These are phyloP conservation scores for Takakia lepidozioides DNA, from an alignment of 225 moss, liverwort and hornwort species.

Conservation along the genomic window DNA sequence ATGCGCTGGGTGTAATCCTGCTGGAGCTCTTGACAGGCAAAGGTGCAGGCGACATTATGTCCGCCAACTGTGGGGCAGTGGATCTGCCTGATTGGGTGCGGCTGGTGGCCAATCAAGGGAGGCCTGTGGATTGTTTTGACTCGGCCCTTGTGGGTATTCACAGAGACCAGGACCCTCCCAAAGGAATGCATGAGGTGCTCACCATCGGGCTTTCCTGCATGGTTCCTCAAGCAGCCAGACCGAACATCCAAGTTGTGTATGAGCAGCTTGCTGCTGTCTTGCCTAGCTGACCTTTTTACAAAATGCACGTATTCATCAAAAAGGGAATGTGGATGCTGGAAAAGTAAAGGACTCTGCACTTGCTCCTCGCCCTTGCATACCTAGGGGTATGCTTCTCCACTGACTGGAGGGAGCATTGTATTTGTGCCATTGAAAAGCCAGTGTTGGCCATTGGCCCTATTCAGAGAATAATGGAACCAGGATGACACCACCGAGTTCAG, in stretches of 20 bases:
- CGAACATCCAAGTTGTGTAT: constrained; percentile 49
- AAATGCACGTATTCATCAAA: too few relatives aligned
- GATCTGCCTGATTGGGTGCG: constrained; percentile 84
- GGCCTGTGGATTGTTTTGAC: constrained; percentile 76
- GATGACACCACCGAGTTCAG: too few relatives aligned
- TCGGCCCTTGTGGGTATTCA: constrained; percentile 51
- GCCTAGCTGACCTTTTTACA: too few relatives aligned
- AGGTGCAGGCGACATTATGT: constrained; percentile 74
- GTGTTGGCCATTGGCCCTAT: too few relatives aligned
- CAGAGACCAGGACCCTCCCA: constrained; percentile 68
- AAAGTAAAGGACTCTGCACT: too few relatives aligned
- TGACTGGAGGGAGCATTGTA: too few relatives aligned
- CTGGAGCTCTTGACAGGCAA: constrained; percentile 77
- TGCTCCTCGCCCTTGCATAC: too few relatives aligned
- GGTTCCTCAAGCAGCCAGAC: constrained; percentile 53
- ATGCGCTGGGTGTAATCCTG: constrained; percentile 74
- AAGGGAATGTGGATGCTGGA: too few relatives aligned
- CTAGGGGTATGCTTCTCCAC: too few relatives aligned
- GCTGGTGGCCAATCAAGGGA: constrained; percentile 57
- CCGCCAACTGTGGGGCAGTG: constrained; percentile 56
- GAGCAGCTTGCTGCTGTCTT: constrained; percentile 66
- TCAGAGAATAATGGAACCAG: too few relatives aligned
- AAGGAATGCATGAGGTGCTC: constrained; percentile 64
- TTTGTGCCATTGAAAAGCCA: too few relatives aligned
- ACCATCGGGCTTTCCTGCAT: constrained; percentile 63